Evolutionary conservation across 2,329 filamentous ascomycete species (phyloP), one percentile per base, ranked within the genome.

Genomic region (Colletotrichum australisinense): DNA sequence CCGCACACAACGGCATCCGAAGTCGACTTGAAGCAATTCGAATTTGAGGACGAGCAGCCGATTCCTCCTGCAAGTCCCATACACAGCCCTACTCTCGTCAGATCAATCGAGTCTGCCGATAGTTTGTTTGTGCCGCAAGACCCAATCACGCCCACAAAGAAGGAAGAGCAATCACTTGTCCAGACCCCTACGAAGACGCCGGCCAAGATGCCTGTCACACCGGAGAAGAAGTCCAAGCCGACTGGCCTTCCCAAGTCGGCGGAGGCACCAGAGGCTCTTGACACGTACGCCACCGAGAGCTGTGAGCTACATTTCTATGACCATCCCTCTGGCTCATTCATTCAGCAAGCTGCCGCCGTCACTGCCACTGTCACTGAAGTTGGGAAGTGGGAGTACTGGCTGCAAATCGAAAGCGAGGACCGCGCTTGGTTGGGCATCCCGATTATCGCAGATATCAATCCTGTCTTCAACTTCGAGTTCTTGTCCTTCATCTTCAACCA

Each of bases 401-500:
- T 99, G 38, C 94, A 98, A 79, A 93, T 98, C 68, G 90, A 90
- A 55, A 92, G 93, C 74, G 88, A 90, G 52, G 91, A 94, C 42
- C 92, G 91, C 78, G 92, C 95, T 67, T 98, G 95, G 94, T 87
- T 99, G 2, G 95, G 95, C 26, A 94, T 97, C 76, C 89, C 93
- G 2, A 91, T 99, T 35, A 88, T 95, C 35, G 93, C 94, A 7
- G 97, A 99, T 77, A 95, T 98, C 83, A 98, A 98, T 78, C 97
- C 74, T 0, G 95, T 99, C 24, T 99, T 98, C 87, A 98, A 98
- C 84, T 98, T 98, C 77, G 97, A 99, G 82, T 98, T 96, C 78
- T 88, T 98, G n/a, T 98, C 96, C 0, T 98, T 98, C 81, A 98
- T 99, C 79, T 99, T 99, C 89, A 99, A 99, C 79, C 95, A 98